A percentile compares a stretch with the other conserved stretches of the same genome.
Evolutionary conservation across 2,329 filamentous ascomycete genomes (phyloP).

Genomic region (Seiridium cupressi): DNA sequence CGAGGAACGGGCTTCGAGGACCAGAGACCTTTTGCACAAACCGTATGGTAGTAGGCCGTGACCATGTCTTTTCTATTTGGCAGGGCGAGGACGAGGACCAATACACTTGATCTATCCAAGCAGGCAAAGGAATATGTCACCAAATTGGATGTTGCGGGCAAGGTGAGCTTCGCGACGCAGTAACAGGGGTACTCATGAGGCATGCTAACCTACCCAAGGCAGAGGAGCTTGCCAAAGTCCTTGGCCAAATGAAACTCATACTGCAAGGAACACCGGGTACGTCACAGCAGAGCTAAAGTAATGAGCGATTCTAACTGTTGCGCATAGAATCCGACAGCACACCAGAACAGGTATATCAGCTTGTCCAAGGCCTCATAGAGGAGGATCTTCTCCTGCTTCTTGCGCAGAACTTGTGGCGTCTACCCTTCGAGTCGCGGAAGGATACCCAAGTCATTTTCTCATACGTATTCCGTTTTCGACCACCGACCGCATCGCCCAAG

Average conservation of each 20-base stretch:
- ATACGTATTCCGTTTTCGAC: slow-evolving; percentile 88
- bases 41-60: slow-evolving; percentile 5
- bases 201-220: slow-evolving; percentile 49
- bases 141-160: slow-evolving; percentile 50
- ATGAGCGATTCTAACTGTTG: not conserved
- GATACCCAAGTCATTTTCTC: slow-evolving; percentile 95
- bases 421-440: slow-evolving; percentile 95
- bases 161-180: slow-evolving; percentile 32
- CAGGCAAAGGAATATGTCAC: slow-evolving; percentile 54
- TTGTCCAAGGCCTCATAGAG: slow-evolving; percentile 81
- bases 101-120: slow-evolving; percentile 51
- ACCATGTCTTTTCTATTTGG: slow-evolving; percentile 57
- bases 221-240: slow-evolving; percentile 82
- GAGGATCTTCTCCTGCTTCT: slow-evolving; percentile 87
- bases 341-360: slow-evolving; percentile 82
- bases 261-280: slow-evolving; percentile 90
- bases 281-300: slow-evolving; percentile 13
- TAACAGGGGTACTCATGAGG: not conserved
- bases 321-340: slow-evolving; percentile 75
- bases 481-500: slow-evolving; percentile 62
- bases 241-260: slow-evolving; percentile 87
- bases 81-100: slow-evolving; percentile 48
- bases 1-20: not conserved
- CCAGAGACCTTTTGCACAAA: not conserved
- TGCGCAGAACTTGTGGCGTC: slow-evolving; percentile 75